phyloP scores from a whole-genome alignment of 2,329 filamentous ascomycete species.

The Neonectria sp. region DNA sequence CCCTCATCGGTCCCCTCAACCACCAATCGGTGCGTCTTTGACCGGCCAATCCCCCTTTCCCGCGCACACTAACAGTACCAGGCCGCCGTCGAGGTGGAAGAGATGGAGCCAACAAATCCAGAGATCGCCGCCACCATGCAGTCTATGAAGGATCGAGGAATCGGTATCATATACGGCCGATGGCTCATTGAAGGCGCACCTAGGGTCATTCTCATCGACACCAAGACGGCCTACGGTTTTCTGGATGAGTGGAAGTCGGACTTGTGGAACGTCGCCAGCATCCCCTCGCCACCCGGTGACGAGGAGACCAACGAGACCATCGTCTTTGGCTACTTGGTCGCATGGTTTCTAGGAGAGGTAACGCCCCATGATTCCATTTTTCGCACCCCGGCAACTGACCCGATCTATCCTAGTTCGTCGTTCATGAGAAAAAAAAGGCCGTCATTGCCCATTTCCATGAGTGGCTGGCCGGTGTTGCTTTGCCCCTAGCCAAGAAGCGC shows the following conservation, averaged over 20 bases:
- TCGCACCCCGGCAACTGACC: slow-evolving; percentile 27
- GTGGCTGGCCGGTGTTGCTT: slow-evolving; percentile 94
- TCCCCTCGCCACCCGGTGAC: slow-evolving; percentile 92
- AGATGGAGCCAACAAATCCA: slow-evolving; percentile 86
- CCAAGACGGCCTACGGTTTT: slow-evolving; percentile 91
- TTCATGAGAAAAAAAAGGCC: slow-evolving; percentile 90
- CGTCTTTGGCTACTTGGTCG: slow-evolving; percentile 96
- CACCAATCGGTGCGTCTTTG: slow-evolving; percentile 80
- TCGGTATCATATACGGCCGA: slow-evolving; percentile 91
- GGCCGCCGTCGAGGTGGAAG: slow-evolving; percentile 98
- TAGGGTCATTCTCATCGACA: slow-evolving; percentile 94
- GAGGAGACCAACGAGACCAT: slow-evolving; percentile 98
- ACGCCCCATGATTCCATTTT: slow-evolving; percentile 42
- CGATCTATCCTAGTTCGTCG: slow-evolving; percentile 78
- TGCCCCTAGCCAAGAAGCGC: slow-evolving; percentile 93
- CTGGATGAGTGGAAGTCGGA: slow-evolving; percentile 98
- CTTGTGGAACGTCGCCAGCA: slow-evolving; percentile 92
- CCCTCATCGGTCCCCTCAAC: slow-evolving; percentile 94
- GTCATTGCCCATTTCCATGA: slow-evolving; percentile 99
- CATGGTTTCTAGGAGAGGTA: slow-evolving; percentile 98
- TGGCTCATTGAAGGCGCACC: slow-evolving; percentile 99
- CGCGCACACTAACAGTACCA: slow-evolving; percentile 53
- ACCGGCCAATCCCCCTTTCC: background rate
- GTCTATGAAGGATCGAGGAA: slow-evolving; percentile 93
- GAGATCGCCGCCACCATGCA: slow-evolving; percentile 87